These are phyloP conservation scores for Cystoisospora suis DNA, from an alignment of 169 alveolate genomes.

Conservation along the genomic window DNA sequence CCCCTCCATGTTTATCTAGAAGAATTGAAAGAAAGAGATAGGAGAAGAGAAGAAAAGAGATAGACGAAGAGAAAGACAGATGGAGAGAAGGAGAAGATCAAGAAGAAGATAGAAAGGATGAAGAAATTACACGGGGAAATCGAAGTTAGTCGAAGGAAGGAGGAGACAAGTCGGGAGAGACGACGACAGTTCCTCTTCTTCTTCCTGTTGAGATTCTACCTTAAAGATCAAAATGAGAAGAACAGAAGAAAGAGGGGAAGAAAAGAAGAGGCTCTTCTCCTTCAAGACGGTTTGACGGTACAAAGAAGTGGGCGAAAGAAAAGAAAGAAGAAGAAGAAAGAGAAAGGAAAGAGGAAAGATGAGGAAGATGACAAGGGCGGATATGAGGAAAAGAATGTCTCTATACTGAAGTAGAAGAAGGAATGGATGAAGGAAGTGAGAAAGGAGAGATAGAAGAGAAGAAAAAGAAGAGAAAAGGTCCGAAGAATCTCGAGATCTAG, in stretches of 20 bases:
- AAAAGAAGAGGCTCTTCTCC: too few relatives aligned
- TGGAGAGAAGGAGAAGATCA: neutral
- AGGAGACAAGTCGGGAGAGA: neutral
- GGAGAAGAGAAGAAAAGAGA: too few relatives aligned
- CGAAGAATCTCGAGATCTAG: neutral
- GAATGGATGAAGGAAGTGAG: neutral
- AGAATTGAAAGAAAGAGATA: too few relatives aligned
- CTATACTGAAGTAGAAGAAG: neutral
- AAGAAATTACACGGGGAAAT: too few relatives aligned
- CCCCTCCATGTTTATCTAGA: too few relatives aligned
- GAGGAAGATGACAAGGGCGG: neutral
- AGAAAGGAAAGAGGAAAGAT: neutral
- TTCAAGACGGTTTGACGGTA: too few relatives aligned
- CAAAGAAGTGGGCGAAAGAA: neutral
- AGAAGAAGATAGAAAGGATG: neutral
- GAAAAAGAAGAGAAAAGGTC: too few relatives aligned
- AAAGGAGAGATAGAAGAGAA: too few relatives aligned
- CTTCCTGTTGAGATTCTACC: neutral
- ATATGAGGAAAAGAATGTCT: neutral
- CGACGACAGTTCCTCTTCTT: neutral
- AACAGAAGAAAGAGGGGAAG: neutral
- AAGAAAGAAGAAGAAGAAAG: neutral
- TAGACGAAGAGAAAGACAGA: neutral
- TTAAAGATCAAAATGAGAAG: neutral
- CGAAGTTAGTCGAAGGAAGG: neutral